Base-by-base conservation (phyloP, 768 basidiomycete species). In the Lactarius hengduanensis region DNA sequence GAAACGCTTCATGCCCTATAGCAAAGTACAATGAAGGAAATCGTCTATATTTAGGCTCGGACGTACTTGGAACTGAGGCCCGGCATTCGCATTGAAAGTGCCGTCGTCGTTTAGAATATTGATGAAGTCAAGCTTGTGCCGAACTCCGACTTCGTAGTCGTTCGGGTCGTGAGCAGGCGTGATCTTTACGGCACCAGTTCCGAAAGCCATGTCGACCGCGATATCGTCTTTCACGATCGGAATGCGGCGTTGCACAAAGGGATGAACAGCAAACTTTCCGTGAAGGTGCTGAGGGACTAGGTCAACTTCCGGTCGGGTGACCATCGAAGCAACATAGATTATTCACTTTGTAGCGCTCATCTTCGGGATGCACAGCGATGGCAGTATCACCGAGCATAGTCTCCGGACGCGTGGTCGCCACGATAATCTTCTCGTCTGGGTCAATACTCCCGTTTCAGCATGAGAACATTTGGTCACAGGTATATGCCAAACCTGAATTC, bases 361-460 rank as follows among this genome's bases (percentile, higher is more conserved):
- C 96, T 65, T 96, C 6, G 26, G 50, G 50, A 53, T 53, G 50
- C 5, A 53, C 93, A 34, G 97, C 97, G 28, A 99, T 89, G 32
- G 92, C 97, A 2, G 95, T 94, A 83, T 98, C 97, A 41, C 97
- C 97, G 0, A 99, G 83, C 93, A 98, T 96, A 0, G 97, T 98
- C 77, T 98, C 97, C 0, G 96, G 96, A 80, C 97, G 93, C 6
- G 96, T 98, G 1, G 97, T 99, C 1, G 97, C 96, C 45, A 99
- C 88, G 61, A 97, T 53, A 7, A 53, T 53, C 50, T 16, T 53
- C 50, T 53, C 50, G 13, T 53, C 50, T 53, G 26, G 7, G 22
- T 26, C 22, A 26, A 6, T 15, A 22, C 7, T 7, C 22, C 15
- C 5, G 13, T 26, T 22, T 50, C 15, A 53, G 50, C 5, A 5